Evolutionary conservation across 345 rosid species (phyloP).

Genomic region (Lepidium aucheri): DNA sequence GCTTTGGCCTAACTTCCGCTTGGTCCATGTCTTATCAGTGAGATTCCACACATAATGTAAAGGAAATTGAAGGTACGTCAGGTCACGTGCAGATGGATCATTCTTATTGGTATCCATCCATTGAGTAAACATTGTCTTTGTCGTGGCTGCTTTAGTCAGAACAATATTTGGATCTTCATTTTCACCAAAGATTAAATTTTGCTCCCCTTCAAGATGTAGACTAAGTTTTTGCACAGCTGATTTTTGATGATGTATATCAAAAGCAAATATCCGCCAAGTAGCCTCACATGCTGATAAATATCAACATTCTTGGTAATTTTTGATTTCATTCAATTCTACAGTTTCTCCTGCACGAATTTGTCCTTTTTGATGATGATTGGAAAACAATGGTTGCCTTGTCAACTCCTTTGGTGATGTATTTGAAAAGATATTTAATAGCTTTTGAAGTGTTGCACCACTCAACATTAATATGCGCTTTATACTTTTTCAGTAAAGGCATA

Average conservation of each 20-base stretch:
- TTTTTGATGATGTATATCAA: neutral
- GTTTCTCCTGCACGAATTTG: neutral
- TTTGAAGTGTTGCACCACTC: too few species aligned
- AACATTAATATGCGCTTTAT: too few species aligned
- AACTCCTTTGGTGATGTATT: too few species aligned
- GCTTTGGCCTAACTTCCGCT: neutral
- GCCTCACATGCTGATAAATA: neutral
- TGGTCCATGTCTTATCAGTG: neutral
- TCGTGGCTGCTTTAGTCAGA: neutral
- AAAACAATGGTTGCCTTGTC: neutral
- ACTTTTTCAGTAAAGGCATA: too few species aligned
- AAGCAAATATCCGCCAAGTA: neutral
- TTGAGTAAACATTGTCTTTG: neutral
- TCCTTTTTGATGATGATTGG: neutral
- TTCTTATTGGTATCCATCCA: neutral
- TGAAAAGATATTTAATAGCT: too few species aligned
- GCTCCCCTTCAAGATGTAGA: neutral
- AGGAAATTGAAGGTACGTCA: neutral
- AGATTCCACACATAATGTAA: neutral
- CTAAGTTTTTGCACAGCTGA: neutral
- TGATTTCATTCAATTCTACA: neutral
- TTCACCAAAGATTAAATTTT: too few species aligned
- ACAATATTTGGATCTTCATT: neutral
- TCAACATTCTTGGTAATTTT: neutral
- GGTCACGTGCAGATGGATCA: neutral